phyloP scores from a whole-genome alignment of 192 early-diverging fungal species.

The Neocallimastix lanati region DNA sequence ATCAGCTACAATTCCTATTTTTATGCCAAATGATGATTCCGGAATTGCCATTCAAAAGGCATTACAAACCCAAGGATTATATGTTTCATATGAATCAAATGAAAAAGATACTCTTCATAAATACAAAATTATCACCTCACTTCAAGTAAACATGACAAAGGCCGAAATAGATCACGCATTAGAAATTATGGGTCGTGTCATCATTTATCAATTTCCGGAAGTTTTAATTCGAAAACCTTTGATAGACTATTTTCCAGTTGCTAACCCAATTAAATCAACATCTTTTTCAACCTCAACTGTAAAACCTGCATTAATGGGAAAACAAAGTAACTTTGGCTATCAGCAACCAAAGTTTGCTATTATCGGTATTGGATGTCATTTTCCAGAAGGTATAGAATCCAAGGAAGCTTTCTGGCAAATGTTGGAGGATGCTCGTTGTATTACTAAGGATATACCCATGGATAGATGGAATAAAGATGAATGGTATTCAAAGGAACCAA shows the following conservation, averaged over 20 bases:
- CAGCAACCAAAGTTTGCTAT: not conserved
- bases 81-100: not conserved
- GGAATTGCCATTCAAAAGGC: not conserved
- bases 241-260: not conserved
- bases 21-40: not conserved
- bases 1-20: not conserved
- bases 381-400: not conserved
- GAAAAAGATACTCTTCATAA: not conserved
- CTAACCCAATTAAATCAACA: not conserved
- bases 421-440: not conserved
- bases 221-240: not conserved
- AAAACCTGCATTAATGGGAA: not conserved
- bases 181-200: not conserved
- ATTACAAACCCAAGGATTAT: not conserved
- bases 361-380: not conserved
- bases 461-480: not conserved
- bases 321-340: not conserved
- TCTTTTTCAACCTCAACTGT: not conserved
- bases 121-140: not conserved
- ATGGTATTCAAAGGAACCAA: not conserved
- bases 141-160: not conserved
- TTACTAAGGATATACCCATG: not conserved
- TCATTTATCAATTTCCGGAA: not conserved
- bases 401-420: not conserved
- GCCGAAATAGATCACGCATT: not conserved